Base-by-base conservation (phyloP, 768 basidiomycete genomes). In the Russula vinacea region DNA sequence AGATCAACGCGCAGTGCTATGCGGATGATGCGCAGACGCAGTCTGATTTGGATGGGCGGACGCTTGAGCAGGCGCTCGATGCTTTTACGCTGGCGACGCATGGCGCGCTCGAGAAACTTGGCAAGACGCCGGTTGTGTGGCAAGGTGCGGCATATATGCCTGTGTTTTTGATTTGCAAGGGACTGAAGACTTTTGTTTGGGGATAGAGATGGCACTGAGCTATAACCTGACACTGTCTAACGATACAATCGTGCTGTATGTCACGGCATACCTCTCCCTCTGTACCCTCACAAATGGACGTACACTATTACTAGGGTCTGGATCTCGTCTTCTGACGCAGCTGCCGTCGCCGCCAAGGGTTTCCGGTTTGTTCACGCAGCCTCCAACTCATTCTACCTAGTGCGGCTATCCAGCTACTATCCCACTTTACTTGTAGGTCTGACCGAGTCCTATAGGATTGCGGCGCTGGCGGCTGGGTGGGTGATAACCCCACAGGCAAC, bases 41-140 rank as follows among this genome's bases (percentile, higher is more conserved):
- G 66, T 73, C 76, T 0, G 52, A 76, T 76, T n/a, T 60, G 70
- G 3, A 79, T 71, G 24, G 81, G 80, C 5, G 76, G 70, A 89
- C 84, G 0, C 70, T 94, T 11, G 78, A 83, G 40, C 75, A 88
- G 60, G 90, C 90, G 0, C 74, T 94, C 44, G 78, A 83, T 67
- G 68, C 71, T 2, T 94, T 93, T 69, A 84, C 83, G 0, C 73
- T 81, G 58, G 78, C 77, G 0, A 85, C 84, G 1, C 91, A 92
- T 71, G 72, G 70, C 0, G 81, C 82, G 3, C 74, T 94, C 53
- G 76, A 73, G 9, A 74, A 74, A 0, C 70, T 80, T 1, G 86
- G 85, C 0, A 94, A 93, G 75, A 88, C 82, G 0, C 86, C 90
- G 1, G 84, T 92, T 37, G 90, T 94, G 7, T 93, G 90, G 88